Conservation (phyloP, 331 rosid genomes). For the Pyrus hybrid region DNA sequence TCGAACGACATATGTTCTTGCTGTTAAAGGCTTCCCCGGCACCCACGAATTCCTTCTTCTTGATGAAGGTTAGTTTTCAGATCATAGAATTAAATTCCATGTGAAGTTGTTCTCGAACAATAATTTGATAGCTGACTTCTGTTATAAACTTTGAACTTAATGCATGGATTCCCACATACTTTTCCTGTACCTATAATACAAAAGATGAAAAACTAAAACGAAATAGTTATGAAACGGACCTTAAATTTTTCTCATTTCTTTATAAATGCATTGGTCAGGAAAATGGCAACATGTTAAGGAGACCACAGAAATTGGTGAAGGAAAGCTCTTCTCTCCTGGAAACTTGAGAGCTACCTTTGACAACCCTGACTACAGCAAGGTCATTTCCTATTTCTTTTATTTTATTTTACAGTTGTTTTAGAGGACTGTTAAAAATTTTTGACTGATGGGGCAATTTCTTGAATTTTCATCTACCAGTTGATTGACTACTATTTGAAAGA, state of each 20-base stretch:
- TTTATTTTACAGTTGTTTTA: not conserved
- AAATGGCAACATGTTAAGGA: constrained; percentile 99
- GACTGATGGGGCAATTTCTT: not conserved
- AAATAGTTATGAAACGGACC: not conserved
- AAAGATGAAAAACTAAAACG: not conserved
- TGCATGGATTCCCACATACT: not conserved
- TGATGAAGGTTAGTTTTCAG: constrained; percentile 64
- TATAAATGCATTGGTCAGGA: constrained; percentile 33
- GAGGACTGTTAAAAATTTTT: not conserved
- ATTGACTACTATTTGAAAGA: constrained; percentile 72
- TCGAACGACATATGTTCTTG: constrained; percentile 84
- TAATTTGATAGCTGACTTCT: not conserved
- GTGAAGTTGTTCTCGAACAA: not conserved
- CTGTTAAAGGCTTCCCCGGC: constrained; percentile 76
- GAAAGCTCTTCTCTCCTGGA: constrained; percentile 95
- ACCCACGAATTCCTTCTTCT: constrained; percentile 95
- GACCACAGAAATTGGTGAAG: constrained; percentile 86
- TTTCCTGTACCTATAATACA: not conserved
- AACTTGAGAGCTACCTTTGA: constrained; percentile 95
- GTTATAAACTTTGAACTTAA: not conserved
- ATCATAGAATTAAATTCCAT: too few species aligned
- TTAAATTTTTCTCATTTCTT: not conserved
- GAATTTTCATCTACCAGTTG: constrained; percentile 39
- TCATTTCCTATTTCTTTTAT: constrained; percentile 2
- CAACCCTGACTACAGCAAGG: constrained; percentile 78